Percentiles rank a stretch among this genome's conserved stretches.
These are phyloP conservation scores for Ophiocordyceps australis DNA, from an alignment of 2,329 filamentous ascomycete species.

Conservation along the genomic window DNA sequence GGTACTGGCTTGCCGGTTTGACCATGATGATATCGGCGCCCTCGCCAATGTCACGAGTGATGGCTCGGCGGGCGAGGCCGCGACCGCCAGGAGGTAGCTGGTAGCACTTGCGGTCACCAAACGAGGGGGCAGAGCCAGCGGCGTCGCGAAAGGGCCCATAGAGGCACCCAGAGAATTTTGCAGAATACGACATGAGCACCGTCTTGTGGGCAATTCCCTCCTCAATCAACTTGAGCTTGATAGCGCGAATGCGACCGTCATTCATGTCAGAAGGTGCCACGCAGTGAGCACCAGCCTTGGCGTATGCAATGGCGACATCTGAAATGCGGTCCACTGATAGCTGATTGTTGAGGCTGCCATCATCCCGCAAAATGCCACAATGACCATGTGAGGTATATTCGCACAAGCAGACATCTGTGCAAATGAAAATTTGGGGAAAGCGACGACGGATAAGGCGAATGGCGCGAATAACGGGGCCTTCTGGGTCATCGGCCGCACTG, in stretches of 20 bases:
- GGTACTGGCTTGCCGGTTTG: slow-evolving; percentile 87
- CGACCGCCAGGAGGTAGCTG: slow-evolving; percentile 86
- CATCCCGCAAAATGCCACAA: slow-evolving; percentile 87
- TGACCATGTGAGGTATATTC: slow-evolving; percentile 98
- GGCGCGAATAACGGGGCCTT: slow-evolving; percentile 74
- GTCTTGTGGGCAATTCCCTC: slow-evolving; percentile 82
- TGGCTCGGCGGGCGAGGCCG: slow-evolving; percentile 79
- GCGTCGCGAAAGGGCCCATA: slow-evolving; percentile 97
- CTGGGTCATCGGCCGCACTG: slow-evolving; percentile 80
- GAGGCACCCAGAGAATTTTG: slow-evolving; percentile 91
- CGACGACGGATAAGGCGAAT: slow-evolving; percentile 70
- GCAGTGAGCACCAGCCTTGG: slow-evolving; percentile 88
- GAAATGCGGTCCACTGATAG: slow-evolving; percentile 88
- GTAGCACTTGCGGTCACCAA: slow-evolving; percentile 92
- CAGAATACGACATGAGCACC: slow-evolving; percentile 92
- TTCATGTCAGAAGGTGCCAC: slow-evolving; percentile 98
- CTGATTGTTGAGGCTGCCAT: slow-evolving; percentile 82
- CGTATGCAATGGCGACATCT: slow-evolving; percentile 95
- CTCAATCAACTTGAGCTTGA: slow-evolving; percentile 95
- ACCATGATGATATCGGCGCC: slow-evolving; percentile 99
- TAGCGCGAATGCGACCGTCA: slow-evolving; percentile 88
- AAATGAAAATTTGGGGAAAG: slow-evolving; percentile 84
- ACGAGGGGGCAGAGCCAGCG: slow-evolving; percentile 75
- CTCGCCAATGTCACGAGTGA: slow-evolving; percentile 76
- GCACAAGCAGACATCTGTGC: slow-evolving; percentile 88